phyloP scores from a whole-genome alignment of 352 stramenopile species.

The Poterioochromonas sp. region DNA sequence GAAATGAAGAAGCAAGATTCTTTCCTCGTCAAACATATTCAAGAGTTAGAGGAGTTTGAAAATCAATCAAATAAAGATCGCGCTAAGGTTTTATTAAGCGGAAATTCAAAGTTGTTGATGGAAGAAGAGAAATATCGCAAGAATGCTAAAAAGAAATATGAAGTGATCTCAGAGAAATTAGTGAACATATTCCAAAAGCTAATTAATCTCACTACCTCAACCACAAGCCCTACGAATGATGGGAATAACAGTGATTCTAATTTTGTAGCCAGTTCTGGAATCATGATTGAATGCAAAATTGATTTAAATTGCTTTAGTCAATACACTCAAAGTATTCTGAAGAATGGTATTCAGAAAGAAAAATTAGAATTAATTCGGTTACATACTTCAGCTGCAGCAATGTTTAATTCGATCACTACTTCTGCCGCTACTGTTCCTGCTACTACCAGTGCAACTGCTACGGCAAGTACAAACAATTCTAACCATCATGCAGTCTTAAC shows the following conservation, averaged over 20 bases:
- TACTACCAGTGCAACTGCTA: too few species aligned
- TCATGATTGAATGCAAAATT: neutral
- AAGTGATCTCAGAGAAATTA: neutral
- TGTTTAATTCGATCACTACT: too few species aligned
- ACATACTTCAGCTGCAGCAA: neutral
- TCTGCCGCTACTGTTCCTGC: too few species aligned
- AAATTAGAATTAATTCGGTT: neutral
- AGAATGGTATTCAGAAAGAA: neutral
- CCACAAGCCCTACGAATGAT: too few species aligned
- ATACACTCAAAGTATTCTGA: neutral
- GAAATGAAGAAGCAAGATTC: neutral
- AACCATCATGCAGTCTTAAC: too few species aligned
- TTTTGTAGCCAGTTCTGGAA: too few species aligned
- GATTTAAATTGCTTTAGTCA: neutral
- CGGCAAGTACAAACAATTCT: too few species aligned
- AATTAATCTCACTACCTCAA: neutral
- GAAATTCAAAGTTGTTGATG: constrained; percentile 2
- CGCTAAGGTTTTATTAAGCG: neutral
- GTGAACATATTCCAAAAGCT: neutral
- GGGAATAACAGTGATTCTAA: too few species aligned
- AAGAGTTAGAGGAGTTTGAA: constrained; percentile 17
- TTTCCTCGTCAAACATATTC: neutral
- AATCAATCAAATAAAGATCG: neutral
- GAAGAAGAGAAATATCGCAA: constrained; percentile 29
- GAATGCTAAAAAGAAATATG: constrained; percentile 13